Base-by-base conservation (phyloP, 2,329 filamentous ascomycete species). In the Penicillium sp. region DNA sequence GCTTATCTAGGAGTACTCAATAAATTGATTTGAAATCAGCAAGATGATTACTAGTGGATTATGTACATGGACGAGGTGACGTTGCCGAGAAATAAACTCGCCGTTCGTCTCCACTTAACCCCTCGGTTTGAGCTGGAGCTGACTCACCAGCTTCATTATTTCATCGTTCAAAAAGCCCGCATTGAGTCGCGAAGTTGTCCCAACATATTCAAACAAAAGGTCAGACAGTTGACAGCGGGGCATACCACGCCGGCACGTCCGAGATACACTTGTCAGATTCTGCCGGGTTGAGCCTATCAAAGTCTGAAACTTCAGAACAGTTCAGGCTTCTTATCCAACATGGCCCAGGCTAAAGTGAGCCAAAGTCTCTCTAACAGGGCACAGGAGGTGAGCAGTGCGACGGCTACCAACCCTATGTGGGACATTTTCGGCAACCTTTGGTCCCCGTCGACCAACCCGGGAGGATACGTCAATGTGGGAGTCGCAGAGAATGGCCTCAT, bases 401-500 rank as follows among this genome's bases (percentile, higher is more conserved):
- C 45, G 21, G 50, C 51, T 16, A 49, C 42, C 15, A 65, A 58
- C 16, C 43, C 64, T 9, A 65, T 79, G 51, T 79, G 76, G 74
- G 69, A 76, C 10, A 69, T 81, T 36, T 63, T 81, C 38, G 62
- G 65, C 7, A 70, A 82, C 54, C 63, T 74, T 6, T 82, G 74
- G 70, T 58, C 78, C 48, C 70, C 74, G n/a, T 16, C 52, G 2
- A 61, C 51, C 16, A 67, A 68, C 38, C 65, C 65, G 0, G 57
- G 65, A 13, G 79, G 79, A 24, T 79, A 75, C 53, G 66, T 81
- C 29, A 80, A 75, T 52, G 70, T 83, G 0, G 79, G 79, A 1
- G 69, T 82, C 1, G 80, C 80, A 6, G 80, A 82, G 62, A 82
- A 82, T 59, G 64, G 67, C 0, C 71, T 82, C 39, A 80, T 82